Evolutionary conservation across 75 land plant species (phyloP), one percentile per base, ranked within the genome.

Genomic region (Sequoia sempervirens): DNA sequence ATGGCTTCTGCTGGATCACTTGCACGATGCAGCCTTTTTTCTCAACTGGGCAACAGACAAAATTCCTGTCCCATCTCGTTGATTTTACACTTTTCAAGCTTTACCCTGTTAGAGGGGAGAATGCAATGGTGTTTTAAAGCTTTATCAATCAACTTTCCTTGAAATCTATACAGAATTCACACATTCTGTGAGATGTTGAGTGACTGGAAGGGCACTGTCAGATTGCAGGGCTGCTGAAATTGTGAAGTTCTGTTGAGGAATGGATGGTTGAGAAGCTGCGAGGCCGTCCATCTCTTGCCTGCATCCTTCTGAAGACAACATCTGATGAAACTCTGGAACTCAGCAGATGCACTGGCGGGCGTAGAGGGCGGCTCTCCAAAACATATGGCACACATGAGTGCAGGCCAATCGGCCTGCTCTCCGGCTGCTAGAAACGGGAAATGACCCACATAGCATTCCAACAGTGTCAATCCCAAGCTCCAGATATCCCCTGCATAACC

Each of bases 351-450:
- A 50, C 73, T 78, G 30, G 88, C 78, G 0, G 93, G 92, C 47
- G 91, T 66, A 10, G 73, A 58, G 47, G 93, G 92, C 14, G 88
- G 84, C 23, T 89, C 91, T 92, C 41, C 41, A 40, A 40, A 40
- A 40, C 41, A 40, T 40, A 40, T 40, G 41, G 41, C 41, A 81
- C 89, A 89, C 91, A 92, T 90, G 45, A 94, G 88, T 18, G 93
- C 87, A 15, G 92, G 91, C 95, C 95, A 94, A 80, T 94, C 95
- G 4, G 95, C 91, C 54, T 90, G 81, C 88, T 92, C 89, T 13
- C 92, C 95, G 36, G 88, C 80, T 36, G 85, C 80, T 6, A 94
- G 78, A 69, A 93, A 83, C 38, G 95, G 95, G 58, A 94, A 94
- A 28, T 87, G 88, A 18, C 95, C 95, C 34, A 90, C 34, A 68